Evolutionary conservation across 495 filamentous ascomycete genomes (phyloP), one percentile per base, ranked within the genome.

Genomic region (Cudoniella acicularis): DNA sequence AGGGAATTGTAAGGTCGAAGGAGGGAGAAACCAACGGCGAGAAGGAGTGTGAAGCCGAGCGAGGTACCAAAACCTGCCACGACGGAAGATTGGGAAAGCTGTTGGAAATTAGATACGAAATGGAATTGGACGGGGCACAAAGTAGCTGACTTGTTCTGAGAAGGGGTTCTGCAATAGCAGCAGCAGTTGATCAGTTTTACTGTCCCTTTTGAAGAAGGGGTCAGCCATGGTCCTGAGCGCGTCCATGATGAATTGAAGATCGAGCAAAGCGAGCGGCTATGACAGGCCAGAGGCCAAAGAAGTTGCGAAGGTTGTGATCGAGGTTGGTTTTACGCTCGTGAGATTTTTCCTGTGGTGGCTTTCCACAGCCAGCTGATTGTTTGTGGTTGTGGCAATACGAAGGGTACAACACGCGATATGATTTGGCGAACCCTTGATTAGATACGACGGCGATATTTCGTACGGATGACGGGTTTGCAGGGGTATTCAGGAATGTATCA

Each of bases 1-100:
- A 91, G 77, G 43, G 83, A 85, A 68, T 98, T 92, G 69, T 90
- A 91, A 3, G 95, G 94, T 60, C 95, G 88, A 48, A 98, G 78
- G 57, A 96, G 75, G 66, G 88, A 96, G 79, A 97, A 98, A 65
- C 83, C 72, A 54, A 96, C 64, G 54, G 89, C 81, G 61, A 96
- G 86, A 58, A 86, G 64, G 60, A 83, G 56, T 22, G 90, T 88
- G 61, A 90, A 75, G 52, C 81, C 86, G 43, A 96, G 54, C n/a
- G 94, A 93, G 27, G 89, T 91, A 47, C 76, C 87, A n/a, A 96
- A 72, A 23, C 92, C 89, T 57, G 91, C 85, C 71, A 84, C 85
- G 63, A 98, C 75, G 54, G 92, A 83, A 65, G 79, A 83, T 64
- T 74, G 69, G 22, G 65, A 64, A 20, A 75, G 65, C 72, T 75